Conservation (phyloP, 306 rosid species). For the Lotus japonicus region DNA sequence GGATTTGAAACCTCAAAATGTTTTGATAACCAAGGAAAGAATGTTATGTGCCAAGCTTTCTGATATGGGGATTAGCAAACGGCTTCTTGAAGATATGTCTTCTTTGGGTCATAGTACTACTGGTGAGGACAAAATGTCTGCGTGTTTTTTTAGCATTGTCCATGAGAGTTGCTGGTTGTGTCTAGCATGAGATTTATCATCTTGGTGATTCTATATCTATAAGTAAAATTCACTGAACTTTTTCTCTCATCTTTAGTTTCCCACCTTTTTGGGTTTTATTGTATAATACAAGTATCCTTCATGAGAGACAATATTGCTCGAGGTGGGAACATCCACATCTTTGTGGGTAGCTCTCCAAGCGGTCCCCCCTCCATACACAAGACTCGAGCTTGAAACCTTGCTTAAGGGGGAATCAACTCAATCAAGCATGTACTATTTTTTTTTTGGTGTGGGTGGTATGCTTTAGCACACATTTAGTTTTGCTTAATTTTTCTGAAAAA, state of each 20-base stretch:
- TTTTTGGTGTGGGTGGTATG: neutral
- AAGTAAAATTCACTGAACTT: neutral
- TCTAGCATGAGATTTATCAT: neutral
- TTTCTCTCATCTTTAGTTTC: no score
- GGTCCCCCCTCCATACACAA: no score
- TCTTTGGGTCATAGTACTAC: constrained; percentile 55
- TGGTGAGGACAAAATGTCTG: neutral
- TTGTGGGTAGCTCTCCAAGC: no score
- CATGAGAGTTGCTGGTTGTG: no score
- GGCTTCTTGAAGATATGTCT: constrained; percentile 60
- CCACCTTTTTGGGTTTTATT: no score
- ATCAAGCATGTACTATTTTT: neutral
- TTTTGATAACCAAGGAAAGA: constrained; percentile 56
- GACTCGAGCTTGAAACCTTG: no score
- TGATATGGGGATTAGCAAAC: constrained; percentile 87
- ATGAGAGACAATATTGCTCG: no score
- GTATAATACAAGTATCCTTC: no score
- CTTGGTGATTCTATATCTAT: neutral
- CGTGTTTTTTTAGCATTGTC: no score
- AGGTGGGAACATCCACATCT: no score
- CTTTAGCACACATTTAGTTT: neutral
- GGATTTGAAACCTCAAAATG: constrained; percentile 89
- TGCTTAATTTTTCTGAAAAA: neutral
- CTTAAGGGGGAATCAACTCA: no score
- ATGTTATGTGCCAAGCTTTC: constrained; percentile 66